A percentile compares a stretch with the other conserved stretches of the same genome.
Conservation (phyloP, 2,329 filamentous ascomycete genomes). For the Aureobasidium sp. region DNA sequence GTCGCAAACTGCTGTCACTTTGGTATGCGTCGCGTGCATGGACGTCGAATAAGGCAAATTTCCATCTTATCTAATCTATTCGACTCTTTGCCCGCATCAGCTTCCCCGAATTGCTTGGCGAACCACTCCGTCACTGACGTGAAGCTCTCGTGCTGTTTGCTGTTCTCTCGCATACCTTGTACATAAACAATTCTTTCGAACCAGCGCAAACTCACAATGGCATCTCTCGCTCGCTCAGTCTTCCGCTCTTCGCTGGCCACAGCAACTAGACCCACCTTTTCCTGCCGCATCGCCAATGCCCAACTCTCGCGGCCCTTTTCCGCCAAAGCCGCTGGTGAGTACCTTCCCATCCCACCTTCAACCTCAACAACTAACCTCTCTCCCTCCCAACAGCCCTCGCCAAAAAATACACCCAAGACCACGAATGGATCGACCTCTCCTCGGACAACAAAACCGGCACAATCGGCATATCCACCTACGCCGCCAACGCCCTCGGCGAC, state of each 20-base stretch:
- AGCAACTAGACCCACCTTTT: conserved; percentile 1
- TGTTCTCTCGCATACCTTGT: not conserved
- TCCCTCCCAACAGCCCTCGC: conserved; percentile 44
- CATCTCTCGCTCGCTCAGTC: conserved; percentile 12
- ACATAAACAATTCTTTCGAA: not conserved
- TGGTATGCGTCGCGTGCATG: not conserved
- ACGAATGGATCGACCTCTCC: conserved; percentile 94
- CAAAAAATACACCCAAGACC: conserved; percentile 91
- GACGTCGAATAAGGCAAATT: not conserved
- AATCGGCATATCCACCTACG: conserved; percentile 84
- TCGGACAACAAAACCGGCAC: conserved; percentile 55
- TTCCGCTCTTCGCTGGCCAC: conserved; percentile 15
- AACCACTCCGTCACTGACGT: not conserved
- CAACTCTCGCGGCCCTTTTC: conserved; percentile 11
- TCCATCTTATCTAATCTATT: conserved; percentile 8
- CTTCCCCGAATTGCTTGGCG: conserved; percentile 2
- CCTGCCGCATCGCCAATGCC: conserved; percentile 4
- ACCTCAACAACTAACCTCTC: not conserved
- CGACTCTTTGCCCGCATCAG: not conserved
- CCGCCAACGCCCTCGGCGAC: conserved; percentile 85
- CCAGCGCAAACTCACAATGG: conserved; percentile 14
- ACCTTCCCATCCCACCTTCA: not conserved
- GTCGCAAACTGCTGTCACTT: not conserved
- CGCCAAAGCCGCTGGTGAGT: conserved; percentile 11
- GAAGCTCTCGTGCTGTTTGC: not conserved